Evolutionary conservation across 139 green algal species (phyloP), one percentile per base, ranked within the genome.

Genomic region (Chlorella sorokiniana): DNA sequence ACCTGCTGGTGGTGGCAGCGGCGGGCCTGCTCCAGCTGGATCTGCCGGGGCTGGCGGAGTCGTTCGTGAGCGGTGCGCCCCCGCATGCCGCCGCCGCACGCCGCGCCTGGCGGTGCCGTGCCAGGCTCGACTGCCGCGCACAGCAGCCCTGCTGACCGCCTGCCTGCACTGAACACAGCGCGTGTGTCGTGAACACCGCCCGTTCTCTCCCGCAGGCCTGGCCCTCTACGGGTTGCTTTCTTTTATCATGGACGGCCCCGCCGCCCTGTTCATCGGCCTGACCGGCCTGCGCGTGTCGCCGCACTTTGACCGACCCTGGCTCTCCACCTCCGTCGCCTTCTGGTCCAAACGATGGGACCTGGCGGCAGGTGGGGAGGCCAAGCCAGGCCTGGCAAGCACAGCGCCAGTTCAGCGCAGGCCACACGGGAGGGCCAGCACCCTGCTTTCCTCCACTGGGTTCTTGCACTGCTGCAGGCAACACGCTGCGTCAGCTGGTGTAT

Each of bases 241-340:
- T 10, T 27, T 52, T 2, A 69, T 83, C 31, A 83, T 83, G 78
- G 78, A 83, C 48, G 78, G 78, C 23, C 78, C 63, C 6, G 75
- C 59, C 3, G 40, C 56, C 11, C 38, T 81, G 37, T 2, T 52
- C 27, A 48, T 61, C 61, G 16, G 59, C 14, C n/a, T 41, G 20
- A 72, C 45, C 40, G 56, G 61, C 41, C 7, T 81, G 11, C 40
- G 27, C 10, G 40, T 81, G 42, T 33, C 61, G 0, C 79, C 79
- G 1, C 79, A 84, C 54, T 84, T 84, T 74, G 79, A 84, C 68
- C 37, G 33, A 27, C 79, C 79, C 14, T 84, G 69, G 65, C 54
- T 41, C n/a, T 37, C 79, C n/a, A 78, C n/a, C 29, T 52, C 18
- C 23, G 78, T 83, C 3, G 54, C 40, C 22, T 79, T 84, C 31